Percentiles rank a stretch among this genome's conserved stretches.
These are phyloP conservation scores for Pseudocercospora musae DNA, from an alignment of 2,329 filamentous ascomycete species.

Conservation along the genomic window DNA sequence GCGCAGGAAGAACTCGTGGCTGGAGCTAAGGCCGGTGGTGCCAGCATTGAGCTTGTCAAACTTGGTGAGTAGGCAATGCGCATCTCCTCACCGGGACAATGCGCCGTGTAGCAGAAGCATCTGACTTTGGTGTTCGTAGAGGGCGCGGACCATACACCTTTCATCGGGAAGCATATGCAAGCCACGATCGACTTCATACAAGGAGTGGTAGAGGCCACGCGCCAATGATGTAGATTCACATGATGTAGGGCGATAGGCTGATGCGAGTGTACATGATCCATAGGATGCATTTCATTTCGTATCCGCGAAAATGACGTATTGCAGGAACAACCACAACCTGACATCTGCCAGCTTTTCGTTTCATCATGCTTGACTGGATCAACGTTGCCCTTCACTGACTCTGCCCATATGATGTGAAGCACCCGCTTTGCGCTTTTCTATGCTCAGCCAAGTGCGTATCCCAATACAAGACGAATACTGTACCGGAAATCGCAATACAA, in stretches of 20 bases:
- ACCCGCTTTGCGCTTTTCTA: neutral
- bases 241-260: neutral
- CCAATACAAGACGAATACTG: too few relatives aligned
- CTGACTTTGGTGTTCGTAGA: neutral
- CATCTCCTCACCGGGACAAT: too few relatives aligned
- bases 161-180: conserved; percentile 10
- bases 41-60: neutral
- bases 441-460: neutral
- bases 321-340: neutral
- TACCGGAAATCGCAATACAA: too few relatives aligned
- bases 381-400: neutral
- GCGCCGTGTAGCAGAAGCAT: too few relatives aligned
- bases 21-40: neutral
- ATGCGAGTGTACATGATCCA: too few relatives aligned
- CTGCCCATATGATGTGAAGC: neutral
- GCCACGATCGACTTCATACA: conserved; percentile 9
- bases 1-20: conserved; percentile 2
- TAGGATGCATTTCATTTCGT: neutral
- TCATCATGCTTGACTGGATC: neutral
- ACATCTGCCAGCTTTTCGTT: neutral
- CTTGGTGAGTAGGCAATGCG: conserved; percentile 4
- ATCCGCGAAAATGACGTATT: neutral
- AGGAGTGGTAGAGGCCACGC: neutral
- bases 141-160: conserved; percentile 12
- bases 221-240: too few relatives aligned